These are phyloP conservation scores for Adansonia digitata DNA, from an alignment of 345 rosid species.

Conservation along the genomic window DNA sequence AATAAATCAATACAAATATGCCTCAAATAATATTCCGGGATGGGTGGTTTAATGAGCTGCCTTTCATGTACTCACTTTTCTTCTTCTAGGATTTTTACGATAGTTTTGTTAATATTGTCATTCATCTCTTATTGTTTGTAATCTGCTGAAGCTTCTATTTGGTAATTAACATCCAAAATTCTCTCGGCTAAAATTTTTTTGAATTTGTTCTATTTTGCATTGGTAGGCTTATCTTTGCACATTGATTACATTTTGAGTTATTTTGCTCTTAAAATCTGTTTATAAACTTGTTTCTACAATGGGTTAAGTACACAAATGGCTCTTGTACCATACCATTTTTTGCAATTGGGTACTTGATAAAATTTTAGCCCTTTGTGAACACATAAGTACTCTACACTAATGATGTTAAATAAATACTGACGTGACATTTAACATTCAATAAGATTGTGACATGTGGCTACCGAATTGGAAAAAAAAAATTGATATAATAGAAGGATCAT, in stretches of 20 bases:
- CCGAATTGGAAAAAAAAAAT: too few relatives aligned
- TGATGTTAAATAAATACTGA: too few relatives aligned
- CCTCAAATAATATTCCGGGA: not conserved
- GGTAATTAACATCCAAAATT: not conserved
- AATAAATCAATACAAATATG: not conserved
- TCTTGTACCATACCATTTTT: too few relatives aligned
- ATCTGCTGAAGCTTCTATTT: not conserved
- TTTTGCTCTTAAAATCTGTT: too few relatives aligned
- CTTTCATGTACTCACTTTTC: not conserved
- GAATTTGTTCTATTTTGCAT: not conserved
- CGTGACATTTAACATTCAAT: too few relatives aligned
- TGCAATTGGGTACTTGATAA: too few relatives aligned
- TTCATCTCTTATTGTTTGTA: not conserved
- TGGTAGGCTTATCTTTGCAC: not conserved
- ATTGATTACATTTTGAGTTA: not conserved
- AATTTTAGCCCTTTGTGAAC: too few relatives aligned
- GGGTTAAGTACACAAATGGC: too few relatives aligned
- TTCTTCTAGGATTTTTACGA: not conserved
- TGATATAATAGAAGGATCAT: too few relatives aligned
- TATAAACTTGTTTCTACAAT: too few relatives aligned
- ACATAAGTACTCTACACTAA: too few relatives aligned
- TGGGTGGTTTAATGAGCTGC: not conserved
- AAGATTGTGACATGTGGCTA: too few relatives aligned
- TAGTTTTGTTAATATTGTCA: not conserved
- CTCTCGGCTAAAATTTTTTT: not conserved